phyloP scores from a whole-genome alignment of 2,329 filamentous ascomycete species.

The Claviceps humidiphila region DNA sequence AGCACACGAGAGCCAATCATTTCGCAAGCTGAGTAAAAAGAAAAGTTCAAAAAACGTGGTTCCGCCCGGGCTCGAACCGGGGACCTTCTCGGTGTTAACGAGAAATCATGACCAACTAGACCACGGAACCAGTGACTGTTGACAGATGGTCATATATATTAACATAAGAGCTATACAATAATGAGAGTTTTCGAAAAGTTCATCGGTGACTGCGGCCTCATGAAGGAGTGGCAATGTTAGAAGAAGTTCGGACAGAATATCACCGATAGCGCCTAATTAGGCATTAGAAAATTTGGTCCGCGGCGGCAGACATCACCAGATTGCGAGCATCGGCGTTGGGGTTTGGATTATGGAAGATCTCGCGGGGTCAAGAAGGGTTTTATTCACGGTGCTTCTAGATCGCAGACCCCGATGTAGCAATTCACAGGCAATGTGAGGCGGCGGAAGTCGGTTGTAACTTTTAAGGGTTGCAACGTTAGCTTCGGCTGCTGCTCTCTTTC shows the following conservation, averaged over 20 bases:
- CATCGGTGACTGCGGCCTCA: slow-evolving; percentile 12
- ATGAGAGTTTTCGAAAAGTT: neutral
- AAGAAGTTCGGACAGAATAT: slow-evolving; percentile 12
- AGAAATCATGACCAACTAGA: slow-evolving; percentile 3
- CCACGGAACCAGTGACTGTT: slow-evolving; percentile 4
- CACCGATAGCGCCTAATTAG: slow-evolving; percentile 13
- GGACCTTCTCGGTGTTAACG: slow-evolving; percentile 27
- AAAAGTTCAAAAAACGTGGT: slow-evolving; percentile 14
- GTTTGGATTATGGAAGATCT: slow-evolving; percentile 16
- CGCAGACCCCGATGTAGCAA: slow-evolving; percentile 2
- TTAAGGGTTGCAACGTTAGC: neutral
- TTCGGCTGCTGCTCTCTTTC: neutral
- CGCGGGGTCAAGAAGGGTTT: slow-evolving; percentile 9
- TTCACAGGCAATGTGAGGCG: neutral
- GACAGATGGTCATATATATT: neutral
- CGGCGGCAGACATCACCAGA: slow-evolving; percentile 13
- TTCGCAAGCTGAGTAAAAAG: neutral
- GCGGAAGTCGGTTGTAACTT: too few species aligned
- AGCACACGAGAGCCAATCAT: too few species aligned
- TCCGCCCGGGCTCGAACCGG: slow-evolving; percentile 27
- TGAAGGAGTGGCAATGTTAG: slow-evolving; percentile 14
- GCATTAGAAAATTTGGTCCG: slow-evolving; percentile 15
- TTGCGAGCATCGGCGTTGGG: slow-evolving; percentile 13
- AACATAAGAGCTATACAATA: fast-evolving
- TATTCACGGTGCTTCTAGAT: slow-evolving; percentile 12